These are phyloP conservation scores for Colletotrichum graminicola DNA, from an alignment of 2,329 filamentous ascomycete genomes.

Conservation along the genomic window DNA sequence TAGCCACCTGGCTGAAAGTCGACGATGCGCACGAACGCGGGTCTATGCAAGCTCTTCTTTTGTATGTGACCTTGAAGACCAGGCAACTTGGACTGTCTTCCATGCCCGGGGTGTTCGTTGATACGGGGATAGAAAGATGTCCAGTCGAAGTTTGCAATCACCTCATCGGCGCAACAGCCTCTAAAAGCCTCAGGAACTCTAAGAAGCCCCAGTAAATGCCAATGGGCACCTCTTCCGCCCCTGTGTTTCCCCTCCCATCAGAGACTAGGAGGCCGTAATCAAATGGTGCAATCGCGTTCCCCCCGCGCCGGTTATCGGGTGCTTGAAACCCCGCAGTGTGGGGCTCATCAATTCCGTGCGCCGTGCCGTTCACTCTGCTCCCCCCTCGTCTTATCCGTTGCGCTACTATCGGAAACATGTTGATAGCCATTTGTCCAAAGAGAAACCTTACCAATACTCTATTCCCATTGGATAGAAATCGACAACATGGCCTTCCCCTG, in stretches of 20 bases:
- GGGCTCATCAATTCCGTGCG: conserved; percentile 35
- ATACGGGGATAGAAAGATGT: conserved; percentile 18
- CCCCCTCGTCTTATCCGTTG: conserved; percentile 39
- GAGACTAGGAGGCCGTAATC: neutral
- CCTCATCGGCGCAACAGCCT: conserved; percentile 16
- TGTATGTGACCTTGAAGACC: neutral
- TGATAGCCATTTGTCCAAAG: conserved; percentile 21
- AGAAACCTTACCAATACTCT: conserved; percentile 2
- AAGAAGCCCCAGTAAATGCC: neutral
- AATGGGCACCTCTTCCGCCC: neutral
- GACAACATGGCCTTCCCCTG: conserved; percentile 5
- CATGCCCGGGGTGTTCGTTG: neutral
- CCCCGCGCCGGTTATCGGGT: conserved; percentile 39
- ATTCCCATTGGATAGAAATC: conserved; percentile 6
- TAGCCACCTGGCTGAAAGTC: neutral
- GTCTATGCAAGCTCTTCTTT: neutral
- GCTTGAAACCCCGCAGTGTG: conserved; percentile 38
- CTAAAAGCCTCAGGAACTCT: neutral
- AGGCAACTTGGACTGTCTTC: neutral
- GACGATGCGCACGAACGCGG: no score
- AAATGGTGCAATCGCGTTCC: conserved; percentile 35
- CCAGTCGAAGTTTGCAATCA: conserved; percentile 8
- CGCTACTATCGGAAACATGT: conserved; percentile 34
- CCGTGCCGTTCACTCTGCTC: conserved; percentile 24
- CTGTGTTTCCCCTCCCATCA: neutral